Percentiles rank a stretch among this genome's conserved stretches.
Evolutionary conservation across 345 rosid genomes (phyloP).

Genomic region (Populus alba): DNA sequence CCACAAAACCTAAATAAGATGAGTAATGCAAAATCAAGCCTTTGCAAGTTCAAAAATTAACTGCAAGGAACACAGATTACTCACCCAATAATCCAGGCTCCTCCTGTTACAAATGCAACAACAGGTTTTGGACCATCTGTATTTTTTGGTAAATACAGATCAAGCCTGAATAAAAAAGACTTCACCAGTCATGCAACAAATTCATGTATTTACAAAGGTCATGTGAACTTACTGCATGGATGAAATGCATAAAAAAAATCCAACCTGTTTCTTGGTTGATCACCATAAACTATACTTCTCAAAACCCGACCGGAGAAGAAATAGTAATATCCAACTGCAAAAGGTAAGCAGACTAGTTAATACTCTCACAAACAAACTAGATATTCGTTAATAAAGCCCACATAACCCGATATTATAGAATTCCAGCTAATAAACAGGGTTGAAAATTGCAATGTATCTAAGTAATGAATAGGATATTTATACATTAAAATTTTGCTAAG

Average conservation of each 20-base stretch:
- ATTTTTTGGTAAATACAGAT: conserved; percentile 80
- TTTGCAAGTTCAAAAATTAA: conserved; percentile 1
- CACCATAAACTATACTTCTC: conserved; percentile 84
- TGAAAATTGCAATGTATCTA: background rate
- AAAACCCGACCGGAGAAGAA: conserved; percentile 73
- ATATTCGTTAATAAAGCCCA: background rate
- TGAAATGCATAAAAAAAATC: background rate
- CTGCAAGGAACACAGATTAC: conserved; percentile 19
- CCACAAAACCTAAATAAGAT: background rate
- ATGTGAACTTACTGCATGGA: background rate
- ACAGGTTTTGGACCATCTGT: conserved; percentile 75
- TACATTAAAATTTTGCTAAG: background rate
- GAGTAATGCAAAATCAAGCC: background rate
- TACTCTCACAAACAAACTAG: background rate
- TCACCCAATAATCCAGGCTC: conserved; percentile 99
- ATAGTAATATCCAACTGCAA: conserved; percentile 91
- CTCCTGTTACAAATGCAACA: conserved; percentile 91
- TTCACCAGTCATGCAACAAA: conserved; percentile 3
- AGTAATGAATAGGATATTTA: background rate
- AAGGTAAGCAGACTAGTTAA: conserved; percentile 29
- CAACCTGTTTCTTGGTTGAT: conserved; percentile 93
- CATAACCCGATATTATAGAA: background rate
- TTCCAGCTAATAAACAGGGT: background rate
- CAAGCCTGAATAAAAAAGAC: conserved; percentile 58
- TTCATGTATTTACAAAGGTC: background rate